Evolutionary conservation across 1,139 yeast species (phyloP).

Genomic region (Tardiomyces blankii): DNA sequence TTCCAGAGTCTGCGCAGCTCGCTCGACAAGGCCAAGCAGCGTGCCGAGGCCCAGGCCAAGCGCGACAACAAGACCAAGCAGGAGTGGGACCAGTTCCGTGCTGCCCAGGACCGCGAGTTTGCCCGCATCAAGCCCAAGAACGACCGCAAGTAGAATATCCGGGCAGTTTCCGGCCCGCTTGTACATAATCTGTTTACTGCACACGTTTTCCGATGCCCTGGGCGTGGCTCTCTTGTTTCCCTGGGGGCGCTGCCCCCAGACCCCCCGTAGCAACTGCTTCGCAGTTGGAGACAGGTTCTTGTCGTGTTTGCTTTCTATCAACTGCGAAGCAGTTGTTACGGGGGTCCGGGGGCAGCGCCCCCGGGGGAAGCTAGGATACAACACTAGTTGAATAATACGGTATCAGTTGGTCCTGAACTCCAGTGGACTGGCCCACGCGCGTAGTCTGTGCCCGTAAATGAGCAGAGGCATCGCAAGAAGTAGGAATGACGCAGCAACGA

Average conservation of each 20-base stretch:
- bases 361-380: too few species aligned
- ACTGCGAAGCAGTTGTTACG: too few species aligned
- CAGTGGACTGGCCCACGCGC: too few species aligned
- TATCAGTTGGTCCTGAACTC: too few species aligned
- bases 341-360: too few species aligned
- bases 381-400: too few species aligned
- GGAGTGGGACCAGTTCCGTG: slow-evolving; percentile 15
- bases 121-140: slow-evolving; percentile 7
- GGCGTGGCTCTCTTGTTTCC: too few species aligned
- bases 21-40: slow-evolving; percentile 47
- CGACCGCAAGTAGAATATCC: neutral
- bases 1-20: slow-evolving; percentile 46
- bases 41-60: slow-evolving; percentile 30
- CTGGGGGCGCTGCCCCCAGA: too few species aligned
- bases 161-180: neutral
- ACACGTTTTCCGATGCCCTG: too few species aligned
- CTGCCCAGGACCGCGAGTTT: slow-evolving; percentile 9
- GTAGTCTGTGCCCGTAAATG: neutral
- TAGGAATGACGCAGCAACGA: neutral
- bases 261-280: too few species aligned
- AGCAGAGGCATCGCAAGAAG: neutral
- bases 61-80: slow-evolving; percentile 21
- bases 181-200: neutral
- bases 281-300: too few species aligned
- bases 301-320: too few species aligned